Conservation (phyloP, 2,329 filamentous ascomycete species). For the Dothidotthia symphoricarpi region DNA sequence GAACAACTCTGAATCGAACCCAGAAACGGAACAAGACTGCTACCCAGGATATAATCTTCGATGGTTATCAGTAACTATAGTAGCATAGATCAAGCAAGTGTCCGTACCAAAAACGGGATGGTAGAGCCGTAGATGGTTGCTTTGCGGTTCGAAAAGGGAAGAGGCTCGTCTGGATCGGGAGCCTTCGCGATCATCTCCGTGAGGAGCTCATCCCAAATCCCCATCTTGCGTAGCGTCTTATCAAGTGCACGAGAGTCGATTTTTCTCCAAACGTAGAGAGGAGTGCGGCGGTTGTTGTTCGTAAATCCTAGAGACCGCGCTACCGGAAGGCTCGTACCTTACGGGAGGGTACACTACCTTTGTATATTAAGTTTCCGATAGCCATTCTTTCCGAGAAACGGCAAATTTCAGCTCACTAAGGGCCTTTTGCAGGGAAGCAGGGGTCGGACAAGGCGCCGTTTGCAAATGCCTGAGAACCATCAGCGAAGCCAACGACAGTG, state of each 20-base stretch:
- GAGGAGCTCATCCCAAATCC: slow-evolving; percentile 19
- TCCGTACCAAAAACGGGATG: slow-evolving; percentile 29
- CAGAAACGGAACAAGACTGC: slow-evolving; percentile 31
- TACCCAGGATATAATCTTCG: slow-evolving; percentile 27
- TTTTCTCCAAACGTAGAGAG: too few species aligned
- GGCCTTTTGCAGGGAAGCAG: slow-evolving; percentile 1
- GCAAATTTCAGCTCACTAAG: too few species aligned
- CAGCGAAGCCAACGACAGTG: slow-evolving; percentile 3
- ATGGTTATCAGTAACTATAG: slow-evolving; percentile 7
- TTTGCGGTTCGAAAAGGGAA: slow-evolving; percentile 26
- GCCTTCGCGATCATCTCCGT: slow-evolving; percentile 19
- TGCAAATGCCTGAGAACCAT: neutral
- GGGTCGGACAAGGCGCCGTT: neutral
- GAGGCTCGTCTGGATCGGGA: slow-evolving; percentile 28
- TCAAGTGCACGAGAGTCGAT: slow-evolving; percentile 1
- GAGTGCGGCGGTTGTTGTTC: too few species aligned
- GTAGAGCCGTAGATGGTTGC: slow-evolving; percentile 27
- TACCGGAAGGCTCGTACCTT: too few species aligned
- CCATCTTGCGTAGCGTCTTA: slow-evolving; percentile 10
- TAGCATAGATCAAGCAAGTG: neutral
- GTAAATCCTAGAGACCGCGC: neutral
- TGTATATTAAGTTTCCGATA: too few species aligned
- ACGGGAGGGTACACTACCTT: too few species aligned
- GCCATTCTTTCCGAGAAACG: too few species aligned
- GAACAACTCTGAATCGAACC: slow-evolving; percentile 28